phyloP scores from a whole-genome alignment of 352 stramenopile genomes.

The Phytophthora meadii region DNA sequence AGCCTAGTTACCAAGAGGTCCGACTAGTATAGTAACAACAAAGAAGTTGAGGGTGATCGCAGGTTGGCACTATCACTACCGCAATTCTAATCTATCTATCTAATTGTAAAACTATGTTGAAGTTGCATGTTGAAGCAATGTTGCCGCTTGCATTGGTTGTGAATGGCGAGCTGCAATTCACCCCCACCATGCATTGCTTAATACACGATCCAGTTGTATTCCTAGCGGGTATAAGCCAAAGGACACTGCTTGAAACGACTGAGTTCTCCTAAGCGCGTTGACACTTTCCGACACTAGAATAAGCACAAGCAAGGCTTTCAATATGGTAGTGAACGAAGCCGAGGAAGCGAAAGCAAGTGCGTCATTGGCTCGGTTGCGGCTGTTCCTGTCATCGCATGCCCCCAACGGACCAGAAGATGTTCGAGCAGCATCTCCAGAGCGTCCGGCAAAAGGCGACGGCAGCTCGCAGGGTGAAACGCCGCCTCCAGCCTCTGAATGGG shows the following conservation, averaged over 20 bases:
- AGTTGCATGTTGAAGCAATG: constrained; percentile 25
- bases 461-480: neutral
- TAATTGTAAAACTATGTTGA: constrained; percentile 1
- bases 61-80: too few species aligned
- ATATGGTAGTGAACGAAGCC: constrained; percentile 28
- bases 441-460: constrained; percentile 2
- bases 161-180: too few species aligned
- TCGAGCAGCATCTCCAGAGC: constrained; percentile 9
- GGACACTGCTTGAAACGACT: constrained; percentile 32
- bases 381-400: constrained; percentile 50
- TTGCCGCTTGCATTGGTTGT: constrained; percentile 3
- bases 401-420: constrained; percentile 26
- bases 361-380: constrained; percentile 41
- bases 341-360: constrained; percentile 30
- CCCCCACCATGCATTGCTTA: too few species aligned
- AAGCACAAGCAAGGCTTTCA: constrained; percentile 10
- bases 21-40: too few species aligned
- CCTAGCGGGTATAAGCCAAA: constrained; percentile 14
- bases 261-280: neutral
- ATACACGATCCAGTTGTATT: constrained; percentile 1
- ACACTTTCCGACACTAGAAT: constrained; percentile 8
- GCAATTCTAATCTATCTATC: too few species aligned
- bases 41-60: too few species aligned
- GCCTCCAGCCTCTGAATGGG: neutral
- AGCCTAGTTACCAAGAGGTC: too few species aligned